A percentile compares a stretch with the other conserved stretches of the same genome.
Evolutionary conservation across 2,329 filamentous ascomycete genomes (phyloP).

Genomic region (Aspergillus neotritici): DNA sequence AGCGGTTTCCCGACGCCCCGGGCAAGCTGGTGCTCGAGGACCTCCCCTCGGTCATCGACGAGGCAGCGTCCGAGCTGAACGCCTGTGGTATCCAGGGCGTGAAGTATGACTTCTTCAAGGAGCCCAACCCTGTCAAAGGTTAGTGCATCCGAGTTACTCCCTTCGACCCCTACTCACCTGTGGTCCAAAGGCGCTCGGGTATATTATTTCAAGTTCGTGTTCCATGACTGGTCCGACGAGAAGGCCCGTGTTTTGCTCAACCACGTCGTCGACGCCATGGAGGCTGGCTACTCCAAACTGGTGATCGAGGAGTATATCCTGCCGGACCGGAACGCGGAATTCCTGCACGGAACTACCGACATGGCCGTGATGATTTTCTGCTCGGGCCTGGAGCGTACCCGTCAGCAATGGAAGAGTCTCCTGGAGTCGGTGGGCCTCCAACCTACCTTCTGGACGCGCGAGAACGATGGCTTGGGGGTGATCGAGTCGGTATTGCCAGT

Average conservation of each 20-base stretch:
- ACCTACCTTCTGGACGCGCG: slow-evolving; percentile 6
- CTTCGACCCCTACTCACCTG: too few relatives aligned
- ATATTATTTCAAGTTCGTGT: slow-evolving; percentile 36
- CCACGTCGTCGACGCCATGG: slow-evolving; percentile 26
- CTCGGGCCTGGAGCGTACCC: slow-evolving; percentile 29
- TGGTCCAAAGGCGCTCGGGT: slow-evolving; percentile 20
- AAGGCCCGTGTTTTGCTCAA: slow-evolving; percentile 26
- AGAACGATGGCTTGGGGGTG: too few relatives aligned
- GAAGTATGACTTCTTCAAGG: slow-evolving; percentile 13
- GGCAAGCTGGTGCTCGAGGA: slow-evolving; percentile 47
- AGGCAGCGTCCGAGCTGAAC: slow-evolving; percentile 9
- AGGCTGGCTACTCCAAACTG: slow-evolving; percentile 30
- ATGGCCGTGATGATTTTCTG: slow-evolving; percentile 32
- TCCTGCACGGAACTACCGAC: slow-evolving; percentile 26
- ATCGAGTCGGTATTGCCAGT: too few relatives aligned
- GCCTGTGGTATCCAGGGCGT: slow-evolving; percentile 8
- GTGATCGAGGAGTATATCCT: slow-evolving; percentile 40
- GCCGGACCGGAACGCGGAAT: slow-evolving; percentile 22
- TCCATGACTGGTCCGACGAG: slow-evolving; percentile 38
- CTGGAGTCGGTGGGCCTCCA: slow-evolving; percentile 28
- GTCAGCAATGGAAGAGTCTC: slow-evolving; percentile 28
- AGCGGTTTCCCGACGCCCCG: slow-evolving; percentile 28
- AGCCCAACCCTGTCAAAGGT: slow-evolving; percentile 12
- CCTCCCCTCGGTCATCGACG: slow-evolving; percentile 33
- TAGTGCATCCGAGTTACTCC: neutral